Conservation (phyloP, 2,329 filamentous ascomycete genomes). For the Aureobasidium lini region DNA sequence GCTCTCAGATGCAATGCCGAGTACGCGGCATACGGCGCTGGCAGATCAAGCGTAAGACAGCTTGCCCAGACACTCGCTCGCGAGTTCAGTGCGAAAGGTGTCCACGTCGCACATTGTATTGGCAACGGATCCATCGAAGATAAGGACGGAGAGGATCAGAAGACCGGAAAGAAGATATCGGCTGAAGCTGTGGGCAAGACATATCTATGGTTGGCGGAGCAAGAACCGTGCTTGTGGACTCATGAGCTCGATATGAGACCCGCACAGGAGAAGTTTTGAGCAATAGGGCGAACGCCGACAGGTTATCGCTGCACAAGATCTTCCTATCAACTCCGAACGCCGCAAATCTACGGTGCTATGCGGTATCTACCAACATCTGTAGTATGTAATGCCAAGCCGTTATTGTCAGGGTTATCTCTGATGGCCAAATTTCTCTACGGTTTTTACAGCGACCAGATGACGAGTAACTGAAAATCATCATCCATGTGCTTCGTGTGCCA, state of each 20-base stretch:
- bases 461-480: neutral
- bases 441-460: neutral
- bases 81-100: slow-evolving; percentile 49
- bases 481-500: neutral
- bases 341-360: neutral
- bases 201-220: slow-evolving; percentile 46
- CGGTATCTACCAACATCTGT: neutral
- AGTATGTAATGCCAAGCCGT: neutral
- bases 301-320: neutral
- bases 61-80: slow-evolving; percentile 49
- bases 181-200: slow-evolving; percentile 51
- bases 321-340: neutral
- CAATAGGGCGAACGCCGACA: too few species aligned
- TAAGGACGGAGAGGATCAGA: slow-evolving; percentile 41
- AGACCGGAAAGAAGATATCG: slow-evolving; percentile 48
- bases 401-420: neutral
- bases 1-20: slow-evolving; percentile 45
- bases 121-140: slow-evolving; percentile 50
- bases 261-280: slow-evolving; percentile 42
- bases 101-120: slow-evolving; percentile 54
- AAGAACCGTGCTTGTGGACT: slow-evolving; percentile 44
- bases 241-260: slow-evolving; percentile 47
- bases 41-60: slow-evolving; percentile 45
- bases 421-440: neutral
- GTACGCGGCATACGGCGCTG: slow-evolving; percentile 49